These are phyloP conservation scores for Tylopilus subfusipes DNA, from an alignment of 768 basidiomycete genomes.

Conservation along the genomic window DNA sequence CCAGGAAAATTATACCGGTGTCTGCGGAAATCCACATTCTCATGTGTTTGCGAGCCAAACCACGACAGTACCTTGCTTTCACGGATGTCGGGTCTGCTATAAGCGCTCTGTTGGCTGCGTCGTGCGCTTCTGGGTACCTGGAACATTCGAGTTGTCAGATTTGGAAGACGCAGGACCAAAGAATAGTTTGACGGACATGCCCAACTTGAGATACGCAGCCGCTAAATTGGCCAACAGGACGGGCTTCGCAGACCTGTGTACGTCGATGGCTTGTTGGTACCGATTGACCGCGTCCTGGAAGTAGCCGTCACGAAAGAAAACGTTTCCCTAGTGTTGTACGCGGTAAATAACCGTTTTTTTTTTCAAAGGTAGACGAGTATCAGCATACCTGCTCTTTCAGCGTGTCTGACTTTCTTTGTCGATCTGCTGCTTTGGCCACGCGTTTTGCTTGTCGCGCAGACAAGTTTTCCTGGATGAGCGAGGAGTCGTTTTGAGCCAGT, in stretches of 20 bases:
- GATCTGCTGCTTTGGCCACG: constrained; percentile 17
- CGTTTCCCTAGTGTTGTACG: constrained; percentile 40
- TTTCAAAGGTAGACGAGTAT: background rate
- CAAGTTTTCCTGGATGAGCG: constrained; percentile 3
- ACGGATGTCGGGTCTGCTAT: constrained; percentile 27
- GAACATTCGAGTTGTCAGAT: background rate
- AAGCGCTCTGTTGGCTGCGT: constrained; percentile 28
- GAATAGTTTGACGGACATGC: constrained; percentile 27
- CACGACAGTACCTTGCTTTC: constrained; percentile 37
- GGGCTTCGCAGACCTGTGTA: constrained; percentile 35
- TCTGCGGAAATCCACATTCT: constrained; percentile 17
- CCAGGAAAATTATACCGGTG: constrained; percentile 17
- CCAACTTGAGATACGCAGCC: constrained; percentile 40
- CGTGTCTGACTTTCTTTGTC: constrained; percentile 22
- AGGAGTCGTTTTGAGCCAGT: background rate
- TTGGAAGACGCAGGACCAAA: background rate
- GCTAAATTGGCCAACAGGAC: constrained; percentile 42
- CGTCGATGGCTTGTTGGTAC: constrained; percentile 39
- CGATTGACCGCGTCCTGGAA: constrained; percentile 37
- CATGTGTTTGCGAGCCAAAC: constrained; percentile 32
- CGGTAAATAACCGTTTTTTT: background rate
- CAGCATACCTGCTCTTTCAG: constrained; percentile 30
- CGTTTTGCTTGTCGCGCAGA: constrained; percentile 12
- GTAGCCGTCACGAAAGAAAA: constrained; percentile 36
- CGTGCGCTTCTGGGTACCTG: constrained; percentile 30